phyloP scores from a whole-genome alignment of 1,139 yeast genomes.

The Taphrina populina region DNA sequence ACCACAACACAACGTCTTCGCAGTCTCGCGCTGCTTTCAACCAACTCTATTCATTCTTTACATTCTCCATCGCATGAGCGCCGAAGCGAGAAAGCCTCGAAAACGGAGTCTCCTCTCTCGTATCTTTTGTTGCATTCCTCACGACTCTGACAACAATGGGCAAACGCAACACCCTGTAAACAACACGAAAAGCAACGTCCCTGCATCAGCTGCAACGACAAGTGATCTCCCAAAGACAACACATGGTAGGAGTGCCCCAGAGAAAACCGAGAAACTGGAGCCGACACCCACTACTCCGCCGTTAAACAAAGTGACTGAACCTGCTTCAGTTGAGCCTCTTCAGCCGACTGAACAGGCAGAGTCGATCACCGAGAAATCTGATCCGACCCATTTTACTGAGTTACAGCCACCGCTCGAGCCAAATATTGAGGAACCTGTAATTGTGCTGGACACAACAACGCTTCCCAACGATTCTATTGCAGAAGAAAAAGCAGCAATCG shows the following conservation, averaged over 20 bases:
- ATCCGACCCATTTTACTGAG: background rate
- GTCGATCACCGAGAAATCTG: too few relatives aligned
- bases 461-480: background rate
- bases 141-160: constrained; percentile 1
- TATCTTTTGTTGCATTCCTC: constrained; percentile 9
- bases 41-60: constrained; percentile 18
- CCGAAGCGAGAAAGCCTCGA: constrained; percentile 8
- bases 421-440: background rate
- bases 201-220: too few relatives aligned
- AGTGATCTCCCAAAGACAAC: too few relatives aligned
- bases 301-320: too few relatives aligned
- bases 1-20: too few relatives aligned
- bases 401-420: constrained; percentile 11
- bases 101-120: constrained; percentile 6
- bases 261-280: too few relatives aligned
- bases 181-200: background rate
- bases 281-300: too few relatives aligned
- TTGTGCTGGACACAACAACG: background rate
- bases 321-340: too few relatives aligned
- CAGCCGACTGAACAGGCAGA: too few relatives aligned
- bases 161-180: background rate
- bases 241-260: too few relatives aligned
- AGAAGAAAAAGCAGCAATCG: constrained; percentile 20
- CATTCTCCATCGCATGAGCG: constrained; percentile 7
- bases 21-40: too few relatives aligned